phyloP scores from a whole-genome alignment of 2,329 filamentous ascomycete species.

The Didymella pomorum region DNA sequence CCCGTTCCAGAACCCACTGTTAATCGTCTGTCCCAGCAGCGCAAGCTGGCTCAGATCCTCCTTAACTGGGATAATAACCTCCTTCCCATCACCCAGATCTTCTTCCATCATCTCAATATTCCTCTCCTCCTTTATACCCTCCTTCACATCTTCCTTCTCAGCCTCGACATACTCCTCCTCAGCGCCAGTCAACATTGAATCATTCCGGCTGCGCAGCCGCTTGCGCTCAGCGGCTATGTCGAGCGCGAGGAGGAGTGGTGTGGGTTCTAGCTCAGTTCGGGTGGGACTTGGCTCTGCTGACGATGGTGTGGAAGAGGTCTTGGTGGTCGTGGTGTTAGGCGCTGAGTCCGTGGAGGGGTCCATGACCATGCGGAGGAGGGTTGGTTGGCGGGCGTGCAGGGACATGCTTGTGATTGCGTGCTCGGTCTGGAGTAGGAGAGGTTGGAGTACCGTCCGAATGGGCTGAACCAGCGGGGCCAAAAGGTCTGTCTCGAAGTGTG shows the following conservation, averaged over 20 bases:
- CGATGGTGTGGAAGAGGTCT: not conserved
- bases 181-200: conserved; percentile 10
- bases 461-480: not conserved
- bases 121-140: no score
- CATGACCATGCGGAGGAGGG: conserved; percentile 20
- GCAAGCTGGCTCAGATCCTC: conserved; percentile 16
- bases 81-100: conserved; percentile 4
- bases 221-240: conserved; percentile 19
- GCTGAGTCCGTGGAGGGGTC: not conserved
- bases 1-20: conserved; percentile 10
- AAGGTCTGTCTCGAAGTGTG: not conserved
- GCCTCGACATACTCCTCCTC: not conserved
- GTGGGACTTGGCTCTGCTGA: not conserved
- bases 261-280: conserved; percentile 15
- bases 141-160: no score
- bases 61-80: conserved; percentile 15
- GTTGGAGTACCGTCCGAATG: not conserved
- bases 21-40: conserved; percentile 6
- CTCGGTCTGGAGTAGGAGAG: no score
- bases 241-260: conserved; percentile 15
- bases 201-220: conserved; percentile 2
- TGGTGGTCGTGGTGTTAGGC: not conserved
- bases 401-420: conserved; percentile 7
- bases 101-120: not conserved
- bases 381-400: conserved; percentile 15